Evolutionary conservation across 768 basidiomycete species (phyloP).

Genomic region (Podaxis mareebaensis): DNA sequence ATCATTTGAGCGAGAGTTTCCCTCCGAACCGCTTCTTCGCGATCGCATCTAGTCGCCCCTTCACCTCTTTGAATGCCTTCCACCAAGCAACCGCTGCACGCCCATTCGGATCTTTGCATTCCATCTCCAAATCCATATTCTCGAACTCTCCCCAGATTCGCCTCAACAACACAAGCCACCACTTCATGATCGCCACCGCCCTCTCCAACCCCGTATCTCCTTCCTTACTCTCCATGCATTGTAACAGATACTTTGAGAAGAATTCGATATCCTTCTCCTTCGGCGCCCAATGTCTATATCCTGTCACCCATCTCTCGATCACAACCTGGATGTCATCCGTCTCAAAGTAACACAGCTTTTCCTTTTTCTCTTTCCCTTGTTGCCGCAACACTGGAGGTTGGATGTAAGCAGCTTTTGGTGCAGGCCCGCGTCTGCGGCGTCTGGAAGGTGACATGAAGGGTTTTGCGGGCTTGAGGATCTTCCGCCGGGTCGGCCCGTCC

Average conservation of each 20-base stretch:
- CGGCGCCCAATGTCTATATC: conserved; percentile 62
- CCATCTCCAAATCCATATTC: conserved; percentile 35
- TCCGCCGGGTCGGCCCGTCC: conserved; percentile 27
- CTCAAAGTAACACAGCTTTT: conserved; percentile 61
- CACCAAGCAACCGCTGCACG: conserved; percentile 71
- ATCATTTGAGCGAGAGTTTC: conserved; percentile 57
- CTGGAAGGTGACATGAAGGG: conserved; percentile 39
- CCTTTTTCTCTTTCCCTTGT: conserved; percentile 54
- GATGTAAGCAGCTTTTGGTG: conserved; percentile 55
- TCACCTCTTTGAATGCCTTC: conserved; percentile 72
- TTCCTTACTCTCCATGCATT: conserved; percentile 56
- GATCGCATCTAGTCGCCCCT: conserved; percentile 63
- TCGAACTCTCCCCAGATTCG: conserved; percentile 64
- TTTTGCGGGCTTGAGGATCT: conserved; percentile 56
- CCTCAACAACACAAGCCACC: conserved; percentile 77
- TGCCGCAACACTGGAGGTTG: conserved; percentile 56
- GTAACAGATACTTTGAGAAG: conserved; percentile 71
- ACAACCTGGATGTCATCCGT: conserved; percentile 71
- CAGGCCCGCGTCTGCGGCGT: conserved; percentile 47
- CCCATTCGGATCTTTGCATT: conserved; percentile 33
- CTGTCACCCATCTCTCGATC: conserved; percentile 75
- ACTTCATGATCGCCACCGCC: conserved; percentile 71
- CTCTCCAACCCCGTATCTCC: conserved; percentile 68
- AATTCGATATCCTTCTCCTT: conserved; percentile 73
- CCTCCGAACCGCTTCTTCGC: conserved; percentile 75